Conservation (phyloP, 2,329 filamentous ascomycete species). For the Ascosphaera pollenicola region DNA sequence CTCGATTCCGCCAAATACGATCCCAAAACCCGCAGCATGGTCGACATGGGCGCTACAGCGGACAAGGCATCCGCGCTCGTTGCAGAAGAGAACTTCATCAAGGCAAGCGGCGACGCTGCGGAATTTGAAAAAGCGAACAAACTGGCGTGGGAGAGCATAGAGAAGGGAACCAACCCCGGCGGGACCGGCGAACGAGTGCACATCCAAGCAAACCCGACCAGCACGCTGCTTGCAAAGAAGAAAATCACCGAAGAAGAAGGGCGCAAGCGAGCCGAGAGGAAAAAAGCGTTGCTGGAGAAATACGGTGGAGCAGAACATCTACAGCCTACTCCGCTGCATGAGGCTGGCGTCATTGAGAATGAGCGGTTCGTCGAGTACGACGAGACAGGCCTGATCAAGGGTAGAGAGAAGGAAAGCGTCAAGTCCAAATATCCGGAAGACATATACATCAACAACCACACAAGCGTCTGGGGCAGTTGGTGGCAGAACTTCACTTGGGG, state of each 20-base stretch:
- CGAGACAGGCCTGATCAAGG: constrained; percentile 71
- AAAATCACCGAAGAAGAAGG: constrained; percentile 56
- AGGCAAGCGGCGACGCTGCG: constrained; percentile 69
- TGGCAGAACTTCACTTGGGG: constrained; percentile 94
- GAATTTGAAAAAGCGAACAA: constrained; percentile 78
- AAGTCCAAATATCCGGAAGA: constrained; percentile 90
- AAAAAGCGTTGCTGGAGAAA: constrained; percentile 52
- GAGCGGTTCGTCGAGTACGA: constrained; percentile 91
- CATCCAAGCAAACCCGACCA: constrained; percentile 89
- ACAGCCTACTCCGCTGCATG: constrained; percentile 38
- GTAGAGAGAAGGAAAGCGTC: constrained; percentile 49
- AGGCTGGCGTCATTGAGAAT: constrained; percentile 51
- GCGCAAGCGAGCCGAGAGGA: constrained; percentile 41
- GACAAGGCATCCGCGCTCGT: constrained; percentile 66
- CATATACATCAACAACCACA: constrained; percentile 74
- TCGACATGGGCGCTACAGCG: constrained; percentile 58
- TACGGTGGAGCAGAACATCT: constrained; percentile 53
- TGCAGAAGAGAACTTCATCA: constrained; percentile 82
- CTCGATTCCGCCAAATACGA: constrained; percentile 95
- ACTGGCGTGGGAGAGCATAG: constrained; percentile 91
- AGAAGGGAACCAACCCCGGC: constrained; percentile 40
- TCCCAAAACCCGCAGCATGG: constrained; percentile 81
- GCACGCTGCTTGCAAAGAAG: constrained; percentile 64
- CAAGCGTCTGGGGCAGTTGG: constrained; percentile 88
- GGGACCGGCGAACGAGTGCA: constrained; percentile 43